These are phyloP conservation scores for Penicillium angulare DNA, from an alignment of 495 filamentous ascomycete genomes.

Conservation along the genomic window DNA sequence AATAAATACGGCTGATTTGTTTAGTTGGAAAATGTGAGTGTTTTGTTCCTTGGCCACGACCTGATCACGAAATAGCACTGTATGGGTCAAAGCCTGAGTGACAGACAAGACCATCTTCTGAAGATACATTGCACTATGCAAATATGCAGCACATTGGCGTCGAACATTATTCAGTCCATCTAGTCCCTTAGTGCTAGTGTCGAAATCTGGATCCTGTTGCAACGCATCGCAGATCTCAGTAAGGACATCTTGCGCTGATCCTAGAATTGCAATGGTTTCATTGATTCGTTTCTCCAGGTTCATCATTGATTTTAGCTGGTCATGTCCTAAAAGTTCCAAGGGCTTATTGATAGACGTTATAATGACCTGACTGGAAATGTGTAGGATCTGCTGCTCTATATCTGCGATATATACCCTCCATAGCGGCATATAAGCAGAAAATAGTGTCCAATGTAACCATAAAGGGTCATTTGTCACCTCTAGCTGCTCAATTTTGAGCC, in stretches of 20 bases:
- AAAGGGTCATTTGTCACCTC: conserved; percentile 10
- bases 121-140: conserved; percentile 27
- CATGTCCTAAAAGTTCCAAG: not conserved
- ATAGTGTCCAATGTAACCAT: conserved; percentile 34
- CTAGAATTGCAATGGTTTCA: conserved; percentile 19
- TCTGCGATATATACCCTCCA: conserved; percentile 40
- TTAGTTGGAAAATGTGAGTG: conserved; percentile 38
- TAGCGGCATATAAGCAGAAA: conserved; percentile 34
- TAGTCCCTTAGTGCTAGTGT: not conserved
- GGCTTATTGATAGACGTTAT: conserved; percentile 7
- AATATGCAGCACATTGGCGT: conserved; percentile 19
- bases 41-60: conserved; percentile 34
- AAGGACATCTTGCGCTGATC: conserved; percentile 20
- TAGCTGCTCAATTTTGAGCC: conserved; percentile 12
- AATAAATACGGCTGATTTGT: conserved; percentile 40
- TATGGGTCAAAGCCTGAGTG: conserved; percentile 33
- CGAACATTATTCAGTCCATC: not conserved
- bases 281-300: conserved; percentile 2
- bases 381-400: conserved; percentile 33
- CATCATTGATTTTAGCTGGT: not conserved
- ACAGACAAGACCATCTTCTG: conserved; percentile 32
- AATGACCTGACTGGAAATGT: conserved; percentile 20
- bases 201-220: not conserved
- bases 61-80: conserved; percentile 37
- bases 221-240: conserved; percentile 16